A percentile compares a stretch with the other conserved stretches of the same genome.
Evolutionary conservation across 129 eudicot genomes (phyloP).

Genomic region (Lonicera japonica): DNA sequence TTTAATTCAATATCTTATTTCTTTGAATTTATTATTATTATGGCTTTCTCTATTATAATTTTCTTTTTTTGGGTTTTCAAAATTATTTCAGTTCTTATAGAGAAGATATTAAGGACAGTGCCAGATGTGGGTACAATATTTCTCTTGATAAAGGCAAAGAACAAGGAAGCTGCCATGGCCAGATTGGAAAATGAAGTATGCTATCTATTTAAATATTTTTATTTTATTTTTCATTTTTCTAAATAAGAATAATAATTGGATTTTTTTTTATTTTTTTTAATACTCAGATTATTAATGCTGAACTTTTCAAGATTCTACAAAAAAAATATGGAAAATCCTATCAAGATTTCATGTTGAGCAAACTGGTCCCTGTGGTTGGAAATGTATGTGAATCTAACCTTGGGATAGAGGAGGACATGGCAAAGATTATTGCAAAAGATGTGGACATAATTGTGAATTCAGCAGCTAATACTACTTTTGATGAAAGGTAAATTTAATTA

Average conservation of each 20-base stretch:
- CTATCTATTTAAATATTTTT: background rate
- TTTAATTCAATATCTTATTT: background rate
- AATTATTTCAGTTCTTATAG: slow-evolving; percentile 60
- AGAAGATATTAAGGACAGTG: slow-evolving; percentile 77
- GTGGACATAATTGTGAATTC: slow-evolving; percentile 88
- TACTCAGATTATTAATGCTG: slow-evolving; percentile 60
- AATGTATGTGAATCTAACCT: slow-evolving; percentile 83
- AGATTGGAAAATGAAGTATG: slow-evolving; percentile 81
- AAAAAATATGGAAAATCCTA: slow-evolving; percentile 78
- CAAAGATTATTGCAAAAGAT: slow-evolving; percentile 49
- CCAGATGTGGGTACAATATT: slow-evolving; percentile 87
- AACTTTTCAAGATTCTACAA: slow-evolving; percentile 76
- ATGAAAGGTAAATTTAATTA: slow-evolving; percentile 59
- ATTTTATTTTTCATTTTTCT: background rate
- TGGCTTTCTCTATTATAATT: background rate
- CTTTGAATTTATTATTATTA: background rate
- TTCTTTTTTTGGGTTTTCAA: background rate
- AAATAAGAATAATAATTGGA: background rate
- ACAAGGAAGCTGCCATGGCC: slow-evolving; percentile 59
- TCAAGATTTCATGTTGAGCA: slow-evolving; percentile 82
- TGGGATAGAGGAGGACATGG: slow-evolving; percentile 57
- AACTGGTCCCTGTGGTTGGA: slow-evolving; percentile 81
- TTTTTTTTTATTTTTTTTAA: no score
- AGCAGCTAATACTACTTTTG: slow-evolving; percentile 94
- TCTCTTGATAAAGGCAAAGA: slow-evolving; percentile 85